Percentiles rank a stretch among this genome's conserved stretches.
Conservation (phyloP, 176 grass and related monocot species). For the Rhipidocladum racemiflorum region DNA sequence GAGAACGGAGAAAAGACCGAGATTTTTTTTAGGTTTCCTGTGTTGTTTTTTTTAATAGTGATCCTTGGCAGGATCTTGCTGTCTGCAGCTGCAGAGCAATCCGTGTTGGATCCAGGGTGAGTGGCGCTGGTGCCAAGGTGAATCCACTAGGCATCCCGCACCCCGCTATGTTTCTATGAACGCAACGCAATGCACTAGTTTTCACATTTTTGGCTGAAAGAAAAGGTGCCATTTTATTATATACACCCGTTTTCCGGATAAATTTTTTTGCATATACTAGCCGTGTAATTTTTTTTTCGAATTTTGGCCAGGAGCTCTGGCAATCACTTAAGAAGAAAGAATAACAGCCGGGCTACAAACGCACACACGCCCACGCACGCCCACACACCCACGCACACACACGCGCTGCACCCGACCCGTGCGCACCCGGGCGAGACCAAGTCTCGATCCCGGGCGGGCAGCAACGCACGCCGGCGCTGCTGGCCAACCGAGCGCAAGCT, state of each 20-base stretch:
- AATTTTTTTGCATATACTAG: background rate
- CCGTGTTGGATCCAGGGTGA: background rate
- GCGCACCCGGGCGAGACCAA: too few relatives aligned
- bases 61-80: background rate
- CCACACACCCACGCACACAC: too few relatives aligned
- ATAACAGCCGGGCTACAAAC: too few relatives aligned
- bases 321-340: too few relatives aligned
- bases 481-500: too few relatives aligned
- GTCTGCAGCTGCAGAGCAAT: background rate
- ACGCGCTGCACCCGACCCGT: too few relatives aligned
- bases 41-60: background rate
- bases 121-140: background rate
- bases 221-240: background rate
- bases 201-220: background rate
- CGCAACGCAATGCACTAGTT: background rate
- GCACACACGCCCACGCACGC: too few relatives aligned
- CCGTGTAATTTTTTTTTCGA: too few relatives aligned
- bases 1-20: background rate
- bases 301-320: too few relatives aligned
- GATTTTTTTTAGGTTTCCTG: background rate
- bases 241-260: background rate
- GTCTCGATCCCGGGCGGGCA: too few relatives aligned
- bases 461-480: too few relatives aligned
- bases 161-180: background rate
- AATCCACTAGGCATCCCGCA: background rate